Evolutionary conservation across 352 stramenopile genomes (phyloP).

Genomic region (Globisporangium paddicum): DNA sequence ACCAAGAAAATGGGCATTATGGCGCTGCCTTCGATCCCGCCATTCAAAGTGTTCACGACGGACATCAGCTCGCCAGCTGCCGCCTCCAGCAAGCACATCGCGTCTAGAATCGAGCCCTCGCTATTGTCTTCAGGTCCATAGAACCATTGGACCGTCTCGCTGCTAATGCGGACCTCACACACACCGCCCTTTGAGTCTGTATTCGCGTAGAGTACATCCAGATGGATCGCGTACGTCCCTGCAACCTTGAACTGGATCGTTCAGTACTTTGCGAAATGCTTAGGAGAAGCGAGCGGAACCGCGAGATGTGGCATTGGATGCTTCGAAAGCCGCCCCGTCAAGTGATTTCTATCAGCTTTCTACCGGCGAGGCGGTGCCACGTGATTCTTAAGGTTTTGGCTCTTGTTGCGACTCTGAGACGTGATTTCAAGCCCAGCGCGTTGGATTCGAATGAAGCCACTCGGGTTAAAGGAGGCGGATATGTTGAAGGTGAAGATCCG

Average conservation of each 20-base stretch:
- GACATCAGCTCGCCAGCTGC: background rate
- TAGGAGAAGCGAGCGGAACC: too few species aligned
- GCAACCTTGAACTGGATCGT: background rate
- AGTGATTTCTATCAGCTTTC: too few species aligned
- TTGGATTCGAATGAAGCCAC: too few species aligned
- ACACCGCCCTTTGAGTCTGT: background rate
- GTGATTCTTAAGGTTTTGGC: too few species aligned
- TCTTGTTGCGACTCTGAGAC: too few species aligned
- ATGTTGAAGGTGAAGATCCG: too few species aligned
- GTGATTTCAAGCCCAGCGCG: too few species aligned
- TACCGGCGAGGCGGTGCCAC: too few species aligned
- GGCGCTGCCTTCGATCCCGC: background rate
- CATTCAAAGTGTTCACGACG: background rate
- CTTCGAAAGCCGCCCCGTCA: too few species aligned
- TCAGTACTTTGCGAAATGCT: too few species aligned
- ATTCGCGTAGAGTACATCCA: background rate
- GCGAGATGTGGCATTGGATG: too few species aligned
- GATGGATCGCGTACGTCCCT: background rate
- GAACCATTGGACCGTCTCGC: background rate
- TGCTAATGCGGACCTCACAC: background rate
- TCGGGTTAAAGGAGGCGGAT: too few species aligned
- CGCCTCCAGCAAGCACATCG: background rate
- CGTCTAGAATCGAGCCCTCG: background rate
- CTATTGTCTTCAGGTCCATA: background rate
- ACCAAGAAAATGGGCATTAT: background rate